Percentiles rank a stretch among this genome's conserved stretches.
phyloP scores from a whole-genome alignment of 1,139 yeast genomes.

The Citeromyces hawaiiensis region DNA sequence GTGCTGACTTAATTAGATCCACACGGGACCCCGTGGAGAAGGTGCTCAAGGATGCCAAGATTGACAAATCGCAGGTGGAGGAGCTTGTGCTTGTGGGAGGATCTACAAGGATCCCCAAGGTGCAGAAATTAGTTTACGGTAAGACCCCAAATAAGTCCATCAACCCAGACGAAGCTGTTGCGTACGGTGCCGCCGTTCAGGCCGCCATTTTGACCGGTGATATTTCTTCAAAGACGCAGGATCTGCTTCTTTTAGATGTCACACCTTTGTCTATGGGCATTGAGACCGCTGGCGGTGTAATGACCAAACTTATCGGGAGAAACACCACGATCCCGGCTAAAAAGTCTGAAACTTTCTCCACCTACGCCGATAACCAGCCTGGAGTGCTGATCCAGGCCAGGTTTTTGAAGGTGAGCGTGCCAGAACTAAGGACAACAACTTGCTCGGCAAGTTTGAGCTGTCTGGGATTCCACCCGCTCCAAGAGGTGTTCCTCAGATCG shows the following conservation, averaged over 20 bases:
- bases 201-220: conserved; percentile 91
- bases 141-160: conserved; percentile 46
- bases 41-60: conserved; percentile 92
- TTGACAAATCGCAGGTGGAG: conserved; percentile 77
- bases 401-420: conserved; percentile 62
- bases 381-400: conserved; percentile 92
- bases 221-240: conserved; percentile 49
- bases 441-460: conserved; percentile 41
- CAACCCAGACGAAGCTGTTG: conserved; percentile 55
- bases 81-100: conserved; percentile 99
- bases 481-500: conserved; percentile 50
- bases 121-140: conserved; percentile 95
- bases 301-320: conserved; percentile 95
- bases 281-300: conserved; percentile 96
- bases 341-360: no score
- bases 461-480: conserved; percentile 48
- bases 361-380: conserved; percentile 95
- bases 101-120: no score
- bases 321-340: conserved; percentile 95
- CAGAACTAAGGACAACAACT: conserved; percentile 38
- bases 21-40: no score
- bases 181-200: conserved; percentile 70
- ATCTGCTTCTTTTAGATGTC: conserved; percentile 50
- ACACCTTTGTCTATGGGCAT: conserved; percentile 93
- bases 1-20: conserved; percentile 90